phyloP scores from a whole-genome alignment of 208 protist genomes.

The Trichomonas tenax region DNA sequence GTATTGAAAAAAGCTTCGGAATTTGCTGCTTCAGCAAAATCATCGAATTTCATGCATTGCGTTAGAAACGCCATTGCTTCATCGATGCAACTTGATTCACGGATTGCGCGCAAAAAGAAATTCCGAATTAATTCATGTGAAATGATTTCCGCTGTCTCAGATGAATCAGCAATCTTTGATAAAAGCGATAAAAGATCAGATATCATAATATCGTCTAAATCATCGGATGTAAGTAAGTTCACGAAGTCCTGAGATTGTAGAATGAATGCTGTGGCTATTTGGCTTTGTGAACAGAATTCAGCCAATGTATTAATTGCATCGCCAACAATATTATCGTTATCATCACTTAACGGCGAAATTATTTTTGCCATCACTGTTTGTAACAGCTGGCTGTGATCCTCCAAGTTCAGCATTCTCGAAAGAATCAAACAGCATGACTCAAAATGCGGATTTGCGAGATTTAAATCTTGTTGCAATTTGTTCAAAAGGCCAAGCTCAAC shows the following conservation, averaged over 20 bases:
- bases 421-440: background rate
- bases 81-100: background rate
- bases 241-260: background rate
- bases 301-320: background rate
- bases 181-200: background rate
- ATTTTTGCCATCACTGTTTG: background rate
- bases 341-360: background rate
- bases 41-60: background rate
- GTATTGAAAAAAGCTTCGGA: background rate
- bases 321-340: background rate
- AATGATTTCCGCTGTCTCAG: background rate
- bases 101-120: background rate
- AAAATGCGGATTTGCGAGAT: background rate
- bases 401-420: background rate
- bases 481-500: background rate
- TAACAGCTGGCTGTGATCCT: background rate
- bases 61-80: background rate
- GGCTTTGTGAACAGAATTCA: background rate
- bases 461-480: background rate
- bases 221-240: background rate
- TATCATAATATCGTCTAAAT: background rate
- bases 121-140: background rate
- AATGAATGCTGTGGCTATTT: background rate
- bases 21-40: background rate
- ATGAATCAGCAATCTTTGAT: background rate